Conservation (phyloP, 306 rosid genomes). For the Cucurbita argyrosperma region DNA sequence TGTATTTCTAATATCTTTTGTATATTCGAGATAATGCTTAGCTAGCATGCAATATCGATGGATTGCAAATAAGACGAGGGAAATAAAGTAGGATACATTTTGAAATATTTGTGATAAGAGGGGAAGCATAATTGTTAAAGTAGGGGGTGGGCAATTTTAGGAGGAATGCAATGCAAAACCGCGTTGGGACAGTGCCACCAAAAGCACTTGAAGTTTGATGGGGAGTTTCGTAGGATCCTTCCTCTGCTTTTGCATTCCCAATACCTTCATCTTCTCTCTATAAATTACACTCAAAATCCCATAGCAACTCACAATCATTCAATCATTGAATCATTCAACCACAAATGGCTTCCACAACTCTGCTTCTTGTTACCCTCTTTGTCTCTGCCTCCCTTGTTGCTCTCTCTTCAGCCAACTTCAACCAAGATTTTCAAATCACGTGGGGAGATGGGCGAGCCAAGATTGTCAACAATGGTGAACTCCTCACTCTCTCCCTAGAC, state of each 20-base stretch:
- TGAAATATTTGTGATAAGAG: background rate
- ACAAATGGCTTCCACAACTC: background rate
- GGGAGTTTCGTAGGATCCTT: background rate
- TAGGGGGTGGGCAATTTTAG: background rate
- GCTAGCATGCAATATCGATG: too few species aligned
- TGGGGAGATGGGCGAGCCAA: slow-evolving; percentile 69
- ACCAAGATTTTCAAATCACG: slow-evolving; percentile 36
- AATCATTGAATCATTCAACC: background rate
- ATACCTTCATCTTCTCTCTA: background rate
- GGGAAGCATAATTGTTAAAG: background rate
- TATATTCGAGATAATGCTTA: too few species aligned
- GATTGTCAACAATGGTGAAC: slow-evolving; percentile 38
- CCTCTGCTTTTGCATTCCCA: background rate
- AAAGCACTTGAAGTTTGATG: background rate
- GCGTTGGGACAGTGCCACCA: background rate
- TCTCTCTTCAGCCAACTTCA: slow-evolving; percentile 20
- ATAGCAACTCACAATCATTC: background rate
- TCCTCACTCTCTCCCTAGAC: slow-evolving; percentile 43
- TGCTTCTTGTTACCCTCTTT: background rate
- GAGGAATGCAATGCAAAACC: background rate
- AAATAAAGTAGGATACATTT: too few species aligned
- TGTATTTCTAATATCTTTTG: too few species aligned
- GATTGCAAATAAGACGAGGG: too few species aligned
- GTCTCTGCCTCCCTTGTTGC: background rate
- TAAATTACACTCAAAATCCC: background rate